Evolutionary conservation across 495 filamentous ascomycete species (phyloP), one percentile per base, ranked within the genome.

Genomic region (Aspergillus biplanus): DNA sequence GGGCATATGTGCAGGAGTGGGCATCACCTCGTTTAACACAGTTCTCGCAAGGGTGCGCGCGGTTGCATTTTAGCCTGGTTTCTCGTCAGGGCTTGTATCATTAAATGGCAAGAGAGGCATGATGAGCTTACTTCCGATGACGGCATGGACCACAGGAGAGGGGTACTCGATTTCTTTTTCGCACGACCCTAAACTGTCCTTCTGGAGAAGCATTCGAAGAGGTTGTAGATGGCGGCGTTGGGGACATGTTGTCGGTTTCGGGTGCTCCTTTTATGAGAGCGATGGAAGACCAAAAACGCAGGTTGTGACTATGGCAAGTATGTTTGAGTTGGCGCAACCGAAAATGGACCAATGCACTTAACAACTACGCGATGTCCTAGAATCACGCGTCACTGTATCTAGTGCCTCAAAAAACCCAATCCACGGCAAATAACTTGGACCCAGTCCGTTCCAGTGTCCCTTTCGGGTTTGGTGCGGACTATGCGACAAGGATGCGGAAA

Each of bases 131-230:
- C 95, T 99, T 99, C 82, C 95, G 87, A 70, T 93, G 89, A 68
- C 95, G 84, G 73, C 95, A 99, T 27, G 95, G 93, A 59, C 87
- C 95, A 73, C 95, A 99, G 49, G 93, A 97, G 46, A 99, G 82
- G 34, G 95, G 95, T 15, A 99, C 91, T 60, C 95, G 83, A 67
- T 99, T 99, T 71, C 95, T 87, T 78, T 96, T 97, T 65, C 94
- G 88, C 56, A 97, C 91, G 42, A 99, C 89, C 63, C 92, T 87
- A 69, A 90, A 97, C 68, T 93, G 89, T 42, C 86, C 85, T 74
- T 96, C 91, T 33, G 93, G 95, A 46, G 95, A 97, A 63, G 90
- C 87, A 67, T 85, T 90, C 13, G 92, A 93, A 0, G 90, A 88
- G 11, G 86, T 87, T 58, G 91, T 89, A 33, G 94, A 97, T n/a